Evolutionary conservation across 2,329 filamentous ascomycete genomes (phyloP), one percentile per base, ranked within the genome.

Genomic region (Colletotrichum sansevieriae): DNA sequence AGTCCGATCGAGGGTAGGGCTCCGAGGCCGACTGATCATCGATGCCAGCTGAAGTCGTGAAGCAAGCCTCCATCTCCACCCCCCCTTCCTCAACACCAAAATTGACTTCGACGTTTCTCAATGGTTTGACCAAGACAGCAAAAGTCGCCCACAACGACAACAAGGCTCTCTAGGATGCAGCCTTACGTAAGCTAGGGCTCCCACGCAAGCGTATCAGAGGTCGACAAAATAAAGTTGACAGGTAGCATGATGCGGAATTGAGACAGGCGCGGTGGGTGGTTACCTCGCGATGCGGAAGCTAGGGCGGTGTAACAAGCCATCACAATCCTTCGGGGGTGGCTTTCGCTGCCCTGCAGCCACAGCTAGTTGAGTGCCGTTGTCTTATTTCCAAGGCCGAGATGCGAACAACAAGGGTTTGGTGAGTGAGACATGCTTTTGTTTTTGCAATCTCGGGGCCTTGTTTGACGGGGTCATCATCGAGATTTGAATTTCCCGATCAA

Each of bases 241-340:
- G 51, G 65, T 60, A 56, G 49, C 47, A 41, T 60, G 55, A 22
- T 63, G 47, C 55, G 49, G 56, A 18, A 65, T 68, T 65, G 43
- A 60, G 56, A 56, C 62, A 60, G 41, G 18, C 20, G 47, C 15
- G 9, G 60, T 41, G 39, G 49, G 55, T 47, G 55, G 65, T 65
- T 65, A 56, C 55, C 57, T 68, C 18, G 55, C 22, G 35, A 22
- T 49, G 55, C 65, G 62, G 62, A 52, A 65, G 51, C 65, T 65
- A 68, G 62, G 65, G 62, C 65, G 62, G 65, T 68, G 49, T 65
- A 56, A 68, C 55, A 33, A 56, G 55, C 47, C 47, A 29, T 43
- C 49, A 13, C 33, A 58, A 49, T 29, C 49, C 47, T 55, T 37
- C 33, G 22, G n/a, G 22, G 39, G 18, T 39, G 37, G 37, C 35